Evolutionary conservation across 257 asterid species (phyloP), one percentile per base, ranked within the genome.

Genomic region (Gentiana macrophylla): DNA sequence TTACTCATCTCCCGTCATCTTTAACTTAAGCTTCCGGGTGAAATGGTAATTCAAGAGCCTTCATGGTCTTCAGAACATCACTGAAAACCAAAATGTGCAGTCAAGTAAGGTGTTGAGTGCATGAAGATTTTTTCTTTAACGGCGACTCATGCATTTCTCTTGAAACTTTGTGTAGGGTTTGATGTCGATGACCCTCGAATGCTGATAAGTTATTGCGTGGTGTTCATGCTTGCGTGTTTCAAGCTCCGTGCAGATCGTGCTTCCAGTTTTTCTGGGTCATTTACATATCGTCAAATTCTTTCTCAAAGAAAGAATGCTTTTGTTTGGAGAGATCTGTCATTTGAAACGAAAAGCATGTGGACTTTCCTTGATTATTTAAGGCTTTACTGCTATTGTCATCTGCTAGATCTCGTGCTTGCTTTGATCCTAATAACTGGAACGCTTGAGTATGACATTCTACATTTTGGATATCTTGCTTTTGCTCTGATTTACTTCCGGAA

Each of bases 261-360:
- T 49, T 72, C 93, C 61, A 71, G 80, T 65, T 83, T 80, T 65
- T 88, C 97, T 41, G 82, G 95, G 71, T 68, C 90, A 61, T 81
- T 73, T 67, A 83, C 95, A 8, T 85, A 85, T 70, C 86, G 78
- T 56, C 78, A 82, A 65, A 76, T 88, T 94, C 63, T 85, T 72
- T 88, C 85, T 65, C 97, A 92, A 79, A 86, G 86, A 37, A 88
- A 79, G 80, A 81, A 85, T 66, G 79, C 91, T 55, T 85, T 76
- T 46, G 95, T 92, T 64, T 92, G 99, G 99, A 73, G 89, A 70
- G 99, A 92, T 73, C 81, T 92, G 49, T 81, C 97, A 35, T 92
- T 92, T 70, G 99, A 88, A 79, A 92, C 97, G 67, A 92, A 88
- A 74, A 65, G 97, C 86, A 88, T 88, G 94, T 92, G 99, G 99